Conservation (phyloP, 169 alveolate species). For the Eimeria brunetti region DNA sequence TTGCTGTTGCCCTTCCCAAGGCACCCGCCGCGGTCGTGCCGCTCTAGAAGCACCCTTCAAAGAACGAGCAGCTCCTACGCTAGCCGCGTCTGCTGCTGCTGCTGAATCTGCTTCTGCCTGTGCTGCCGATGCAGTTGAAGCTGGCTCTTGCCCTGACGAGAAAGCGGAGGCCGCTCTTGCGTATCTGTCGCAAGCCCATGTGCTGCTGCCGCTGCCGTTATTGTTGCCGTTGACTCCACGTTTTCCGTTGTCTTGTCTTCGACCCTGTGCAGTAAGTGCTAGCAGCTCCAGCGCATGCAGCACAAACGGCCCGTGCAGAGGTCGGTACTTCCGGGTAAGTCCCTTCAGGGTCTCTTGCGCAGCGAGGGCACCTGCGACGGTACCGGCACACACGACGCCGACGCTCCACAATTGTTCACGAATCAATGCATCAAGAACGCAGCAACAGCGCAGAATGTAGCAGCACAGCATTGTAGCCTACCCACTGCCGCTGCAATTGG, state of each 20-base stretch:
- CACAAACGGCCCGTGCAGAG: constrained; percentile 77
- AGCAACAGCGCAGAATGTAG: not conserved
- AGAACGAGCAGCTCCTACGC: not conserved
- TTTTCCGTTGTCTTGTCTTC: not conserved
- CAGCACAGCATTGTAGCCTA: not conserved
- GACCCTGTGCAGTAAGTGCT: not conserved
- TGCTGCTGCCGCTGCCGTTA: constrained; percentile 43
- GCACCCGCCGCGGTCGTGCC: constrained; percentile 6
- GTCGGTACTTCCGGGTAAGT: constrained; percentile 46
- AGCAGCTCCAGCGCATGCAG: constrained; percentile 63
- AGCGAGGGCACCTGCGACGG: constrained; percentile 76
- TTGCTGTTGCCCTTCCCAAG: constrained; percentile 75
- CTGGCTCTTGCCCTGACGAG: not conserved
- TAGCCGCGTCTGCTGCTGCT: constrained; percentile 4
- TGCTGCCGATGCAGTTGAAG: not conserved
- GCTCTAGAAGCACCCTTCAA: not conserved
- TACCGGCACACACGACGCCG: not conserved
- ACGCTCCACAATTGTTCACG: not conserved
- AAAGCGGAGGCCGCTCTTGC: not conserved
- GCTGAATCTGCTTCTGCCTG: not conserved
- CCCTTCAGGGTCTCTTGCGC: constrained; percentile 81
- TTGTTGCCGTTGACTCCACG: constrained; percentile 10
- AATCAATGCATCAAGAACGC: not conserved
- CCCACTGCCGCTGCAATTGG: constrained; percentile 76
- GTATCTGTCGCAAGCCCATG: constrained; percentile 17